Evolutionary conservation across 495 filamentous ascomycete genomes (phyloP).

Genomic region (Penicillium diatomitis): DNA sequence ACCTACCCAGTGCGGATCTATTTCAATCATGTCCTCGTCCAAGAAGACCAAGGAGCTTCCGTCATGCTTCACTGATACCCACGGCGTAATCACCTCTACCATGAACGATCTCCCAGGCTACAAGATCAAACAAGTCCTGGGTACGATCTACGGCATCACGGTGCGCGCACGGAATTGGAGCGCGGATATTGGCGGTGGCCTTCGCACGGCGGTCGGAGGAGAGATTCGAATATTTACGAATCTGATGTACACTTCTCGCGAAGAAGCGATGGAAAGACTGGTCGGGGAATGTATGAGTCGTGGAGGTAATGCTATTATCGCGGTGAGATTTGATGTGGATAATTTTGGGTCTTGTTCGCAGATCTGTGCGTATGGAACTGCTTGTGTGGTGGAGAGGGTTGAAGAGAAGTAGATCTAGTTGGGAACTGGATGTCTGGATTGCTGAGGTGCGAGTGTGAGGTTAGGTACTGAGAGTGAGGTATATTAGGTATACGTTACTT

Average conservation of each 20-base stretch:
- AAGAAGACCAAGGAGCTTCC: conserved; percentile 11
- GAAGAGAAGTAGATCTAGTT: conserved; percentile 7
- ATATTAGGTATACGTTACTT: too few relatives aligned
- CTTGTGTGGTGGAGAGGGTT: conserved; percentile 42
- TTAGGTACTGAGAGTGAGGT: not conserved
- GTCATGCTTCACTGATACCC: conserved; percentile 50
- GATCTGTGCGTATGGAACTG: conserved; percentile 52
- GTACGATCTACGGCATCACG: conserved; percentile 49
- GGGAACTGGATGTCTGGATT: too few relatives aligned
- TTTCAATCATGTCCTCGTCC: not conserved
- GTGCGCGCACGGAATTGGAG: conserved; percentile 48
- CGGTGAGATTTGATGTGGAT: conserved; percentile 42
- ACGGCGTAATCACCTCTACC: conserved; percentile 48
- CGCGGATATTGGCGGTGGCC: conserved; percentile 33
- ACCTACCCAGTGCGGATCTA: too few relatives aligned
- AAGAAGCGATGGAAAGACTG: conserved; percentile 44
- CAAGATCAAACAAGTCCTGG: conserved; percentile 46
- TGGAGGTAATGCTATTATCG: conserved; percentile 53
- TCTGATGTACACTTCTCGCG: conserved; percentile 45
- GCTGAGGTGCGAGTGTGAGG: not conserved
- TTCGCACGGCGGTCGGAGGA: conserved; percentile 45
- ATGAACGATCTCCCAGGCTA: conserved; percentile 47
- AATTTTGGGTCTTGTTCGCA: conserved; percentile 39
- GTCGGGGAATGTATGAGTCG: conserved; percentile 47
- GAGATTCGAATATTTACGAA: conserved; percentile 50